Evolutionary conservation across 192 early-diverging fungal genomes (phyloP), one percentile per base, ranked within the genome.

Genomic region (Podila horticola): DNA sequence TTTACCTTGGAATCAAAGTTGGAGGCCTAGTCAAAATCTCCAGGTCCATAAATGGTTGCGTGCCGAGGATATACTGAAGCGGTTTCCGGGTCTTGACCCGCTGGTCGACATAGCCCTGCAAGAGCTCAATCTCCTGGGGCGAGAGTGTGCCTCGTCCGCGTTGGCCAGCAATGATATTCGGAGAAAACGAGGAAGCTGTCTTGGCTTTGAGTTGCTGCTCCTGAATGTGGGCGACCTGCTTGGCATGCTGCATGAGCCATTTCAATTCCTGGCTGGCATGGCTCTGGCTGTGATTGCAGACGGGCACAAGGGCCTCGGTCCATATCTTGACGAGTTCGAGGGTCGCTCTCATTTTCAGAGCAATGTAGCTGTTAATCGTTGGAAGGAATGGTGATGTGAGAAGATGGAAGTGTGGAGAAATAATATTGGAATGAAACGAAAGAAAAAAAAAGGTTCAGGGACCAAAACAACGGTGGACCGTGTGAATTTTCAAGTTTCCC

Each of bases 31-130:
- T 89, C 0, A 83, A 57, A 22, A 98, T 86, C 19, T 94, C 92
- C 6, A 96, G 72, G 34, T 90, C 90, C 49, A 90, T 91, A 76
- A 99, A 99, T 15, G 94, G 93, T 77, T 95, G 95, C 1, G 89
- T 91, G 8, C 88, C 88, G 26, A 98, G 74, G 49, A 99, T 93
- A 74, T 99, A 99, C 82, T 99, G 97, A 58, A 99, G 83, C 10
- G 96, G 97, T 76, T 95, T 96, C 64, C 92, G 87, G 17, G 69
- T 69, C 9, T 91, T 79, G 0, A 86, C 84, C 20, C 94, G 88
- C 50, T 94, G 86, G 3, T 74, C 67, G 9, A 95, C 85, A 58
- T 75, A 82, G 8, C 58, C 36, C 9, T 82, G 67, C 62, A 90
- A 69, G 50, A 74, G 67, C 4, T 64, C 15, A 58, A 74, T 52